Conservation (phyloP, 768 basidiomycete species). For the Suillus cothurnatus region DNA sequence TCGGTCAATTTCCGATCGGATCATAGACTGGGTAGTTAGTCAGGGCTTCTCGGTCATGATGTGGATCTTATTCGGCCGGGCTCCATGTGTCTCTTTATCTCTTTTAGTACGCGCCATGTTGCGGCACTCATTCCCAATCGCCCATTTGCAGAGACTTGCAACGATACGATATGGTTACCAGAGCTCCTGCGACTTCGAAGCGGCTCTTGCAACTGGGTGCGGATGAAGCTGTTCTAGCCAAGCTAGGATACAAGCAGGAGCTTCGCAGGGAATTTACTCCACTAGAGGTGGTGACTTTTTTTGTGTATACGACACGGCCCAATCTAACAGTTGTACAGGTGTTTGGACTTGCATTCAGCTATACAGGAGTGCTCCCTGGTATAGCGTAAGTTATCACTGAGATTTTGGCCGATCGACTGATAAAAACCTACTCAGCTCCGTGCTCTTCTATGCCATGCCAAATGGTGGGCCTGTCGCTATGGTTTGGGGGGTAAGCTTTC, state of each 20-base stretch:
- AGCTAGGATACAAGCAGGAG: constrained; percentile 33
- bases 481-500: constrained; percentile 1
- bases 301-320: background rate
- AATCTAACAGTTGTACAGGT: constrained; percentile 10
- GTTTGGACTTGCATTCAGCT: constrained; percentile 33
- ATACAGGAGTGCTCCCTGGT: constrained; percentile 31
- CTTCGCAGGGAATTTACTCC: constrained; percentile 8
- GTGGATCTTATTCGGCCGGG: no score
- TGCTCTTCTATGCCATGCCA: constrained; percentile 8
- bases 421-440: background rate
- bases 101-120: background rate
- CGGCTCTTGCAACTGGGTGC: background rate
- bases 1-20: no score
- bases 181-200: background rate
- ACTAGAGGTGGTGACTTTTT: constrained; percentile 18
- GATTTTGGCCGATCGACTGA: background rate
- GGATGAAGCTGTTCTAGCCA: constrained; percentile 25
- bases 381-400: constrained; percentile 11
- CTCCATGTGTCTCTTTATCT: background rate
- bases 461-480: constrained; percentile 1
- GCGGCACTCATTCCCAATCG: background rate
- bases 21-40: no score
- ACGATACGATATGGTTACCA: background rate
- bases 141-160: background rate
- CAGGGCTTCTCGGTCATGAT: no score